Percentiles rank a stretch among this genome's conserved stretches.
phyloP scores from a whole-genome alignment of 495 filamentous ascomycete genomes.

The Podospora pseudoanserina region DNA sequence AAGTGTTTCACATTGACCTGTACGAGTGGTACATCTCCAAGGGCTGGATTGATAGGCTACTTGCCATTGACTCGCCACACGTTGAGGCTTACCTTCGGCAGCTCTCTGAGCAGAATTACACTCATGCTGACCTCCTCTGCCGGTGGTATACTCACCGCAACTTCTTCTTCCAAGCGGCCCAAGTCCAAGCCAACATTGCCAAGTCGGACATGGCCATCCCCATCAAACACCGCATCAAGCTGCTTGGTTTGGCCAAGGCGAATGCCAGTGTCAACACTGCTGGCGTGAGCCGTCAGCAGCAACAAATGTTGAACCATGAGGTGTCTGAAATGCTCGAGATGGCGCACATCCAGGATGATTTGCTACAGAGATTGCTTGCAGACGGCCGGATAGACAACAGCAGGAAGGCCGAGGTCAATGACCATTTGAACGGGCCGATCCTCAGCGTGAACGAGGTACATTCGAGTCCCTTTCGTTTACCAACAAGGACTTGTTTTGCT shows the following conservation, averaged over 20 bases:
- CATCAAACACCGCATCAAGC: slow-evolving; percentile 77
- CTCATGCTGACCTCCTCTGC: slow-evolving; percentile 89
- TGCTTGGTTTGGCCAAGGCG: slow-evolving; percentile 80
- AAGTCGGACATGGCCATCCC: slow-evolving; percentile 71
- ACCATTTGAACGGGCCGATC: slow-evolving; percentile 69
- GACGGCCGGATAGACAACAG: slow-evolving; percentile 64
- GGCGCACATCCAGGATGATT: slow-evolving; percentile 90
- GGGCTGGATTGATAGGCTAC: slow-evolving; percentile 75
- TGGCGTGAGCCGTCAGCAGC: slow-evolving; percentile 67
- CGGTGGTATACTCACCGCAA: slow-evolving; percentile 76
- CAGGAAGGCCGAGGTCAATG: slow-evolving; percentile 56
- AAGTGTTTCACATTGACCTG: slow-evolving; percentile 87
- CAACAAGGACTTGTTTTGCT: slow-evolving; percentile 17
- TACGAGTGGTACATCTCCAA: slow-evolving; percentile 95
- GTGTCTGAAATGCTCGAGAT: slow-evolving; percentile 85
- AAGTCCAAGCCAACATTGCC: slow-evolving; percentile 79
- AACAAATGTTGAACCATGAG: slow-evolving; percentile 74
- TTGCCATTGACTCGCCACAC: slow-evolving; percentile 75
- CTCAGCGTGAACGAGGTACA: slow-evolving; percentile 69
- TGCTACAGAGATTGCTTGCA: slow-evolving; percentile 72
- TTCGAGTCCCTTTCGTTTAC: slow-evolving; percentile 13
- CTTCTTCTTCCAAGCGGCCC: slow-evolving; percentile 77
- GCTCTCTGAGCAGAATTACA: slow-evolving; percentile 61
- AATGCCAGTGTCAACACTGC: slow-evolving; percentile 74
- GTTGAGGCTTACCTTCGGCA: slow-evolving; percentile 83